Percentiles rank a stretch among this genome's conserved stretches.
Evolutionary conservation across 2,329 filamentous ascomycete genomes (phyloP).

Genomic region (Arthroderma sp.): DNA sequence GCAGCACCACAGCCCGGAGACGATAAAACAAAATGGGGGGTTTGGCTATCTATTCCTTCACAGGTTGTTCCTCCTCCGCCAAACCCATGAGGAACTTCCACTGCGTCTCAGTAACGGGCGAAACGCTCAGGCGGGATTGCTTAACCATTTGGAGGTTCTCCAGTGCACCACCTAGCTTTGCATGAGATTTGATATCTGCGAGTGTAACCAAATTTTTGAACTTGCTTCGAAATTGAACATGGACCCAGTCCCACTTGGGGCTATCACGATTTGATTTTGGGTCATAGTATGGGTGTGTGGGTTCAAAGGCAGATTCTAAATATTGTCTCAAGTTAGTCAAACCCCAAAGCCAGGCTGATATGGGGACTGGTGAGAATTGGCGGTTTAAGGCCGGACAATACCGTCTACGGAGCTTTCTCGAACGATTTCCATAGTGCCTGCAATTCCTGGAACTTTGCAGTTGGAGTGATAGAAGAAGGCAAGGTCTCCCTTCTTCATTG

Average conservation of each 20-base stretch:
- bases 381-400: too few species aligned
- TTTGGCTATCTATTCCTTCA: neutral
- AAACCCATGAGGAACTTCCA: conserved; percentile 40
- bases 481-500: conserved; percentile 82
- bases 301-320: conserved; percentile 57
- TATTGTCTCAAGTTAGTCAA: neutral
- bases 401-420: conserved; percentile 69
- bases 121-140: conserved; percentile 69
- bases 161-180: conserved; percentile 45
- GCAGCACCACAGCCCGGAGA: neutral
- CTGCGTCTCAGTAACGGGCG: conserved; percentile 34
- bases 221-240: conserved; percentile 77
- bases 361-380: conserved; percentile 2
- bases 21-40: neutral
- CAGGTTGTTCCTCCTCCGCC: conserved; percentile 23
- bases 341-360: neutral
- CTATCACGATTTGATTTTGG: conserved; percentile 55
- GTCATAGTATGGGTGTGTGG: conserved; percentile 71
- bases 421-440: conserved; percentile 79
- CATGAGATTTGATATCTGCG: conserved; percentile 56
- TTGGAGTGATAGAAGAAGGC: conserved; percentile 98
- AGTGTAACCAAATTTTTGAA: conserved; percentile 60
- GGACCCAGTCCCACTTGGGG: conserved; percentile 78
- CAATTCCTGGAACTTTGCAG: conserved; percentile 78
- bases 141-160: conserved; percentile 73